Conservation (phyloP, 1,284 basidiomycete species). For the Cryptococcus amylolentus region DNA sequence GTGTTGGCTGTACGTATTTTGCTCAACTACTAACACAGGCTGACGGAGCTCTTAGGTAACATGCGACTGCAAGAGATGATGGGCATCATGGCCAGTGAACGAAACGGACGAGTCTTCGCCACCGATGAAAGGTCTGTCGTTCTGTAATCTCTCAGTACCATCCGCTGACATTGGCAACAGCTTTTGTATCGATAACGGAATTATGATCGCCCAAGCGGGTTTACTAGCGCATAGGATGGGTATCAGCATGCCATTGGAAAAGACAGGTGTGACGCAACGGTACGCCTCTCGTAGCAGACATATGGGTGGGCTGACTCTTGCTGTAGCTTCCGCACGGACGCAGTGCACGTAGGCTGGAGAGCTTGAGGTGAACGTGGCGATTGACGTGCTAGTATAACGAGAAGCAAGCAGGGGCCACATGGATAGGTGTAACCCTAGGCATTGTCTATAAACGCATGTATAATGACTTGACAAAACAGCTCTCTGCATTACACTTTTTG, state of each 20-base stretch:
- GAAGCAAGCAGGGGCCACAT: too few species aligned
- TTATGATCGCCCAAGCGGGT: conserved; percentile 99
- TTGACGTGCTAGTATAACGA: too few species aligned
- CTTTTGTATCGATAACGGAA: conserved; percentile 99
- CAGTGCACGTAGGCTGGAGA: conserved; percentile 84
- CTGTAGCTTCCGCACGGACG: conserved; percentile 79
- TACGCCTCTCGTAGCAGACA: conserved; percentile 38
- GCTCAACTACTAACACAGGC: not conserved
- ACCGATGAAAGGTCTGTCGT: conserved; percentile 81
- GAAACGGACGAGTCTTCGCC: conserved; percentile 85
- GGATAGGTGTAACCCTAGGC: not conserved
- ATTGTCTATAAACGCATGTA: not conserved
- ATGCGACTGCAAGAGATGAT: conserved; percentile 95
- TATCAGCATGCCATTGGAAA: conserved; percentile 66
- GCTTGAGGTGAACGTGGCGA: conserved; percentile 19
- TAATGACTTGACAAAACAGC: not conserved
- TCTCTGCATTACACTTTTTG: too few species aligned
- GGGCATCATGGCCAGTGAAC: conserved; percentile 90
- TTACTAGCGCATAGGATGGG: conserved; percentile 91
- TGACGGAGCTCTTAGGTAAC: conserved; percentile 61
- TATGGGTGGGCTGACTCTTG: not conserved
- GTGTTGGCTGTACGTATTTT: conserved; percentile 82
- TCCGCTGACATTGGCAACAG: conserved; percentile 50
- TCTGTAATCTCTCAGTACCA: not conserved
- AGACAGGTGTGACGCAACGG: conserved; percentile 88